Evolutionary conservation across 1,284 basidiomycete genomes (phyloP).

Genomic region (Cronartium quercuum): DNA sequence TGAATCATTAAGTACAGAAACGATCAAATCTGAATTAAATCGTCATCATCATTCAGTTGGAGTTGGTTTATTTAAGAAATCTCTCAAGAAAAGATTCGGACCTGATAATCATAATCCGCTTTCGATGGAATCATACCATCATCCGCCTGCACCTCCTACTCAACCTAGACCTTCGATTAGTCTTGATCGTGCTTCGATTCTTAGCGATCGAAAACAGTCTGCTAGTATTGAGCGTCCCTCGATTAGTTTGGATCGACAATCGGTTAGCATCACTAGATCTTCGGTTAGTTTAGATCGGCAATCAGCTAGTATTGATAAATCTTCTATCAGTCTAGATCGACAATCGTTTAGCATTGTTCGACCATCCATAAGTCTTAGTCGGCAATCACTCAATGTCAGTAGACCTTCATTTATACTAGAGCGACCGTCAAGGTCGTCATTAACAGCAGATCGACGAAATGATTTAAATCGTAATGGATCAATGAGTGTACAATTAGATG

Average conservation of each 20-base stretch:
- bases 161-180: no score
- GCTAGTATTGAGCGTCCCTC: no score
- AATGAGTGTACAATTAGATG: slow-evolving; percentile 46
- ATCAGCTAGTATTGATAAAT: no score
- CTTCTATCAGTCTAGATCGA: neutral
- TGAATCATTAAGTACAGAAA: slow-evolving; percentile 33
- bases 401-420: no score
- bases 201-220: no score
- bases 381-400: neutral
- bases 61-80: slow-evolving; percentile 29
- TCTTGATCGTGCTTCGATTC: no score
- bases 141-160: no score
- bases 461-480: neutral
- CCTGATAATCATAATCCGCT: slow-evolving; percentile 14
- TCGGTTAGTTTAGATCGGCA: neutral
- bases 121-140: slow-evolving; percentile 13
- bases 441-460: neutral
- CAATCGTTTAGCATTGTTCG: neutral
- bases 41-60: slow-evolving; percentile 13
- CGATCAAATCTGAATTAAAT: slow-evolving; percentile 37
- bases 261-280: neutral
- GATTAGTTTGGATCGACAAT: neutral
- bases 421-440: no score
- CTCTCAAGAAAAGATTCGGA: slow-evolving; percentile 6
- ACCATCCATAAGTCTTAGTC: neutral